These are phyloP conservation scores for Hymenoscyphus infarciens DNA, from an alignment of 2,329 filamentous ascomycete species.

Conservation along the genomic window DNA sequence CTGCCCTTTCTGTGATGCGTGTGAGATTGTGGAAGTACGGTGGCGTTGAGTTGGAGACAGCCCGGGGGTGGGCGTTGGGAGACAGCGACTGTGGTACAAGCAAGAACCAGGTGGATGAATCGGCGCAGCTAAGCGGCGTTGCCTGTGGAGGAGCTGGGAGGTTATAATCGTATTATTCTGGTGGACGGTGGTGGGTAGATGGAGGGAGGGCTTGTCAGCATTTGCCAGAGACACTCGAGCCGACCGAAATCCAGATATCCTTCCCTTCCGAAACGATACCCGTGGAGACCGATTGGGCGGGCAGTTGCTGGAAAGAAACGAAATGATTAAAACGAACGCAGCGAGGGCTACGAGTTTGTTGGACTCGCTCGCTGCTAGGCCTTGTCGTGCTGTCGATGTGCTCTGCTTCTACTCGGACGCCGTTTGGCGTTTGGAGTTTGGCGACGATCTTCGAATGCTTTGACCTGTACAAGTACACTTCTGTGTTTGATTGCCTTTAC, in stretches of 20 bases:
- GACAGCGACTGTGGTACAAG: slow-evolving; percentile 12
- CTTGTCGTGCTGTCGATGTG: slow-evolving; percentile 5
- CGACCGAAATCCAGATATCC: slow-evolving; percentile 18
- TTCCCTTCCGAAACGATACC: slow-evolving; percentile 24
- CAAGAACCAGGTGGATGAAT: slow-evolving; percentile 10
- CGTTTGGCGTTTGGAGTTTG: slow-evolving; percentile 3
- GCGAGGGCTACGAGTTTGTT: not conserved
- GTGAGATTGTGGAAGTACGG: slow-evolving; percentile 17
- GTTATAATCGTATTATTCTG: slow-evolving; percentile 11
- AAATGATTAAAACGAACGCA: slow-evolving; percentile 10
- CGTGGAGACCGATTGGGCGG: slow-evolving; percentile 20
- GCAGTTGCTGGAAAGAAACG: slow-evolving; percentile 14
- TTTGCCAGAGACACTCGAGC: slow-evolving; percentile 13
- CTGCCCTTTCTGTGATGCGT: slow-evolving; percentile 20
- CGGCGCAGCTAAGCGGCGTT: slow-evolving; percentile 12
- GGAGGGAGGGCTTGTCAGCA: slow-evolving; percentile 7
- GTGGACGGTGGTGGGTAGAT: not conserved
- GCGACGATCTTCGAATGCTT: slow-evolving; percentile 8
- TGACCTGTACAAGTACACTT: slow-evolving; percentile 15
- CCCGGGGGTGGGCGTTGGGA: slow-evolving; percentile 9
- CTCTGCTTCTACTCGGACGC: not conserved
- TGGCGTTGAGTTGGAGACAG: slow-evolving; percentile 9
- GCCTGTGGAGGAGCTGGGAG: slow-evolving; percentile 13
- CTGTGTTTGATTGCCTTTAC: slow-evolving; percentile 27
- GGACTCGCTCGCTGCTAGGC: slow-evolving; percentile 9